Evolutionary conservation across 2,329 filamentous ascomycete genomes (phyloP), one percentile per base, ranked within the genome.

Genomic region (Fusarium algeriense): DNA sequence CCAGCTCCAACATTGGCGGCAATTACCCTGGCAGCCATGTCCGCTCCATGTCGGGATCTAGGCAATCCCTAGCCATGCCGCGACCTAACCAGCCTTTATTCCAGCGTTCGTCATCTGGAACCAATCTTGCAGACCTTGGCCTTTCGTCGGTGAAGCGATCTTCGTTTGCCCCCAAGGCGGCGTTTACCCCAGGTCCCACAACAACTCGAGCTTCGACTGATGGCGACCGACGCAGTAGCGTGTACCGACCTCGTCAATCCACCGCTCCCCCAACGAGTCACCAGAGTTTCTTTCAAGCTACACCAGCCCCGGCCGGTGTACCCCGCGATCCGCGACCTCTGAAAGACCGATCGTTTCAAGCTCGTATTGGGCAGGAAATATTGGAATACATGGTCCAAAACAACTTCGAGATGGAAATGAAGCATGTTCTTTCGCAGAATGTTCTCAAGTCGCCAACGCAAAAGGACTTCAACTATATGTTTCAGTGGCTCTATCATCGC

Each of bases 351-450:
- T 87, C 88, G 26, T 97, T 92, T 74, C 93, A 97, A 78, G 87
- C 90, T 34, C 90, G 91, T 61, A 95, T 99, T 80, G 93, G 92
- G 11, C 92, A 96, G 75, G 95, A 99, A 77, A 83, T 99, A 60
- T 84, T 97, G 73, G 96, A 99, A 73, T 99, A 97, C 79, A 87
- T 99, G 78, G 91, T 93, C 1, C 91, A 95, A 62, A 92, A 98
- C 80, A 97, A 98, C 78, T 99, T 98, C 77, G 96, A 99, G 81
- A 90, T 98, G 87, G 95, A 98, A 75, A 97, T 97, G 91, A 98
- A 97, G 82, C 93, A 98, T 80, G 92, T 90, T 3, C 85, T 99
- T n/a, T 93, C 93, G 2, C 92, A 93, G 70, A 98, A 98, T 76
- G 93, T 94, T 10, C 91, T 97, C 79, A 95, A 93, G 76, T 97